Conservation (phyloP, 139 green algal genomes). For the Pedinophyceae sp. region DNA sequence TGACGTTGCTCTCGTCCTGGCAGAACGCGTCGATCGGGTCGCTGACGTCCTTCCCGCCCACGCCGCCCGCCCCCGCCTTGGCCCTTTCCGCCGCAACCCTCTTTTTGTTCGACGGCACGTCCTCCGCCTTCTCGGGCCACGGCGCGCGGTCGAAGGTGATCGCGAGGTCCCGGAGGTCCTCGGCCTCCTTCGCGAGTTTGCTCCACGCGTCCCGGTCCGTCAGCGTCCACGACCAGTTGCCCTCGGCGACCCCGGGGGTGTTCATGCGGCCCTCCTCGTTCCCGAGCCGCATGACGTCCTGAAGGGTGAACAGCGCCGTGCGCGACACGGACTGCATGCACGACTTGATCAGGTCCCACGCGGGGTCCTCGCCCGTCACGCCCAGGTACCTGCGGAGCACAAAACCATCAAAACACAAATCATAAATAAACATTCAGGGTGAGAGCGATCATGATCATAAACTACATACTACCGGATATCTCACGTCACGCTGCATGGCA, state of each 20-base stretch:
- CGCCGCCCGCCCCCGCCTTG: too few relatives aligned
- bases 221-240: constrained; percentile 1
- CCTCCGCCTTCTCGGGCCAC: neutral
- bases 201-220: neutral
- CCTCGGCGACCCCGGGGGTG: constrained; percentile 53
- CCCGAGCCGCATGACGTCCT: constrained; percentile 92
- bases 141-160: constrained; percentile 10
- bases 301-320: constrained; percentile 50
- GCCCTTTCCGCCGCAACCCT: constrained; percentile 13
- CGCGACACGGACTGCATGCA: constrained; percentile 46
- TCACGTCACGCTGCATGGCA: constrained; percentile 1
- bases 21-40: constrained; percentile 10
- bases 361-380: constrained; percentile 38
- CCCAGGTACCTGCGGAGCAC: constrained; percentile 48
- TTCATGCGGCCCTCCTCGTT: constrained; percentile 82
- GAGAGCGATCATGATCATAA: neutral
- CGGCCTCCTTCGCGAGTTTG: constrained; percentile 22
- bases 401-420: neutral
- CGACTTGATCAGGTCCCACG: constrained; percentile 62
- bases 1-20: constrained; percentile 12
- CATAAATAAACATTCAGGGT: neutral
- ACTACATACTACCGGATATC: neutral
- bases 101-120: constrained; percentile 25
- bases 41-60: constrained; percentile 4
- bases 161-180: constrained; percentile 19